Base-by-base conservation (phyloP, 1,284 basidiomycete genomes). In the Malassezia equina region DNA sequence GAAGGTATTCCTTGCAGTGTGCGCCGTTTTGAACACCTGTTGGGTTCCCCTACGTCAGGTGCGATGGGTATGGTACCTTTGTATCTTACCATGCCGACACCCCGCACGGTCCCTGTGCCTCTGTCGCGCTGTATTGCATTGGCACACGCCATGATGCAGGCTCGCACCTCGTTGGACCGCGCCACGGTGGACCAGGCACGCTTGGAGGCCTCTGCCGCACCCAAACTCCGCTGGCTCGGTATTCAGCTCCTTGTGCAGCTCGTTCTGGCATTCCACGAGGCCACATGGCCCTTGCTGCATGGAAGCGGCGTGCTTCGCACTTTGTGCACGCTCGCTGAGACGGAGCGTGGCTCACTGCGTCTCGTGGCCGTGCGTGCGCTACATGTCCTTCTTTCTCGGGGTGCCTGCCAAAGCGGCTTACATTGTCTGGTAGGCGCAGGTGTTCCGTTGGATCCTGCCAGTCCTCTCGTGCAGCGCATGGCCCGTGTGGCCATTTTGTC, bases 31-130 rank as follows among this genome's bases (percentile, higher is more conserved):
- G 47, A 50, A 8, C 33, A 61, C n/a, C 41, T 67, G 1, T 45
- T 64, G 12, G 65, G 53, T 24, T 29, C 42, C 15, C 43, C 28
- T 6, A 31, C 39, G 24, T 24, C 31, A 2, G 46, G 32, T 23
- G 40, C 49, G 3, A 12, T n/a, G n/a, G 54, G 54, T 13, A 39
- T 56, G 7, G 34, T 67, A 40, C 49, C 45, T 17, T 33, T 47
- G 13, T 61, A 60, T 21, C 54, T 67, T 1, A 51, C 55, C 7
- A 46, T 81, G 12, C 76, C 80, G 0, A 81, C 80, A 2, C 76
- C 79, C 39, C 81, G 87, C 15, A 82, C 86, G 7, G 84, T 91
- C 1, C 79, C 81, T 41, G 69, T 91, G 2, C 86, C 89, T 0
- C 68, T 88, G 12, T 86, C 86, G 6, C 65, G 69, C 45, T 58